Base-by-base conservation (phyloP, 2,329 filamentous ascomycete species). In the Colletotrichum abscissum region DNA sequence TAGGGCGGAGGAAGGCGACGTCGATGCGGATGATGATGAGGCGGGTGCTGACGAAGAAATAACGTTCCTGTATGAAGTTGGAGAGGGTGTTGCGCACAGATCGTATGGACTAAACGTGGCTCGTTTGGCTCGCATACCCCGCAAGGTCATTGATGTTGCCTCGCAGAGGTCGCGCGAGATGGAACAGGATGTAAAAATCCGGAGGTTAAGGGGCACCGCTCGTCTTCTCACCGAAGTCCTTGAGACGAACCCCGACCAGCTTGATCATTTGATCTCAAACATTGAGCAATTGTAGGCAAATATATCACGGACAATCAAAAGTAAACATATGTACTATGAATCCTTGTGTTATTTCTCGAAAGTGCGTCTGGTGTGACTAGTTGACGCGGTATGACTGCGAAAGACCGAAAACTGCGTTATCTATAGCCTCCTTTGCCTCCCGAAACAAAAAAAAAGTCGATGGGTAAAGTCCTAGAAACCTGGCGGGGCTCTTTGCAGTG, bases 61-160 rank as follows among this genome's bases (percentile, higher is more conserved):
- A 56, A 98, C 97, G 0, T 99, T 99, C 79, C 82, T 99, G 62
- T 99, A 99, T 80, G 95, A 98, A 80, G 93, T 98, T 2, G 93
- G 91, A 1, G 94, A 97, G 76, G 97, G 97, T 12, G 94, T 97
- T 12, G 96, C 97, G 9, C 95, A 98, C 86, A 90, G 97, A 5
- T 97, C 94, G 22, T 99, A 99, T 81, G 97, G 97, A 1, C 81
- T 99, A 70, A 98, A 98, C 81, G 97, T 98, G 26, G 97, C 97
- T 16, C 88, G 94, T 58, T 84, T 99, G 66, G 97, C 97, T 2
- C 92, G 92, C 64, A 89, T 99, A 55, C 95, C 96, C 0, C 88
- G 89, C 72, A 87, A 90, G 69, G 90, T 98, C 22, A 86, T 98
- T 42, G 93, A 95, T 30, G 87, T 95, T 28, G 97, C 97, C 2